Conservation (phyloP, 108 stramenopile species). For the Cyclotella kingstonii region DNA sequence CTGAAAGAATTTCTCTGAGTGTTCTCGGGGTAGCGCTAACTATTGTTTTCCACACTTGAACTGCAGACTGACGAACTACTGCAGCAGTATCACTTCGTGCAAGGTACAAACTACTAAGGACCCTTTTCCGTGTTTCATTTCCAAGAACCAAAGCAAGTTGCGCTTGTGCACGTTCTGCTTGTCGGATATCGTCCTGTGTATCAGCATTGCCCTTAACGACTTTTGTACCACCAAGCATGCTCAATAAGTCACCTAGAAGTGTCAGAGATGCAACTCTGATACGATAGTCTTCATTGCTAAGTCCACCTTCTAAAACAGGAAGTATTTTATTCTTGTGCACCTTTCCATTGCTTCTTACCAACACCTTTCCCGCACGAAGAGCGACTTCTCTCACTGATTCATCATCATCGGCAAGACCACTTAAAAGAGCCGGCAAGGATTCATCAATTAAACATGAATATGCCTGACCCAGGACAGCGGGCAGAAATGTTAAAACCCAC, state of each 20-base stretch:
- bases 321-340: slow-evolving; percentile 89
- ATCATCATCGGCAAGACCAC: slow-evolving; percentile 94
- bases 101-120: slow-evolving; percentile 92
- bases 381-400: slow-evolving; percentile 95
- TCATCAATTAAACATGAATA: slow-evolving; percentile 83
- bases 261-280: slow-evolving; percentile 93
- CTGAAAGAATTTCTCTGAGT: slow-evolving; percentile 90
- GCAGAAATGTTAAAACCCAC: slow-evolving; percentile 99
- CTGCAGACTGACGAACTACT: slow-evolving; percentile 90
- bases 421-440: slow-evolving; percentile 90
- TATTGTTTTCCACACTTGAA: slow-evolving; percentile 98
- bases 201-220: slow-evolving; percentile 82
- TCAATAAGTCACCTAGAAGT: slow-evolving; percentile 93
- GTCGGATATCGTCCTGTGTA: slow-evolving; percentile 86
- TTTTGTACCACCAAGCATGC: slow-evolving; percentile 92
- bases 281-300: slow-evolving; percentile 89
- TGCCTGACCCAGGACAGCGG: slow-evolving; percentile 82
- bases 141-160: slow-evolving; percentile 89
- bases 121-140: slow-evolving; percentile 71
- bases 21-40: slow-evolving; percentile 94
- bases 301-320: slow-evolving; percentile 91
- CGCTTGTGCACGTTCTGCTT: slow-evolving; percentile 80
- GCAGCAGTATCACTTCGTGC: slow-evolving; percentile 86
- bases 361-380: slow-evolving; percentile 92
- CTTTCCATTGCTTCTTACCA: slow-evolving; percentile 91